These are phyloP conservation scores for Cladophialophora immunda DNA, from an alignment of 2,329 filamentous ascomycete species.

Conservation along the genomic window DNA sequence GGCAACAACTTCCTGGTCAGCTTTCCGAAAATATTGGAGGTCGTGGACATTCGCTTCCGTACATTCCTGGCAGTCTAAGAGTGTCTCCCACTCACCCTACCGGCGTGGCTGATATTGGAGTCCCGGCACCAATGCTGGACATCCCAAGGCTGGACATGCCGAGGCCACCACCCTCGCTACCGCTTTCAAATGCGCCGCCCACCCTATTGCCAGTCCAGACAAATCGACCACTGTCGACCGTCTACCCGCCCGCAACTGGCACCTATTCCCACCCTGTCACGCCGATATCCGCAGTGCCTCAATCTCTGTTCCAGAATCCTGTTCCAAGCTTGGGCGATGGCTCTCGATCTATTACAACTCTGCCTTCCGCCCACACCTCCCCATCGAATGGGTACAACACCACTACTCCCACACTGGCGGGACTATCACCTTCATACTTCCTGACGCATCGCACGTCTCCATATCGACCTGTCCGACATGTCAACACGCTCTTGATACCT, in stretches of 20 bases:
- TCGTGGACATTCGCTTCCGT: slow-evolving; percentile 31
- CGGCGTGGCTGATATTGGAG: not conserved
- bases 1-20: slow-evolving; percentile 42
- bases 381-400: slow-evolving; percentile 73
- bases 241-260: slow-evolving; percentile 69
- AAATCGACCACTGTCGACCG: slow-evolving; percentile 75
- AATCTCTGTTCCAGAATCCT: slow-evolving; percentile 45
- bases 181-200: slow-evolving; percentile 20
- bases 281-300: slow-evolving; percentile 47
- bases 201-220: slow-evolving; percentile 48
- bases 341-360: slow-evolving; percentile 15
- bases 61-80: slow-evolving; percentile 19
- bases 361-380: slow-evolving; percentile 67
- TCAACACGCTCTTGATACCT: slow-evolving; percentile 90
- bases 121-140: slow-evolving; percentile 40
- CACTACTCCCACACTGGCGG: slow-evolving; percentile 67
- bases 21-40: slow-evolving; percentile 8
- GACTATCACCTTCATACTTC: slow-evolving; percentile 86
- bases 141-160: slow-evolving; percentile 36
- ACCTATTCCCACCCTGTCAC: slow-evolving; percentile 60
- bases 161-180: slow-evolving; percentile 24
- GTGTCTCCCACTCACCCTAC: slow-evolving; percentile 19
- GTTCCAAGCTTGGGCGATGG: slow-evolving; percentile 36
- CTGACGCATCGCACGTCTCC: slow-evolving; percentile 88
- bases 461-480: slow-evolving; percentile 87